phyloP scores from a whole-genome alignment of 2,329 filamentous ascomycete species.

The Botrytis aclada region DNA sequence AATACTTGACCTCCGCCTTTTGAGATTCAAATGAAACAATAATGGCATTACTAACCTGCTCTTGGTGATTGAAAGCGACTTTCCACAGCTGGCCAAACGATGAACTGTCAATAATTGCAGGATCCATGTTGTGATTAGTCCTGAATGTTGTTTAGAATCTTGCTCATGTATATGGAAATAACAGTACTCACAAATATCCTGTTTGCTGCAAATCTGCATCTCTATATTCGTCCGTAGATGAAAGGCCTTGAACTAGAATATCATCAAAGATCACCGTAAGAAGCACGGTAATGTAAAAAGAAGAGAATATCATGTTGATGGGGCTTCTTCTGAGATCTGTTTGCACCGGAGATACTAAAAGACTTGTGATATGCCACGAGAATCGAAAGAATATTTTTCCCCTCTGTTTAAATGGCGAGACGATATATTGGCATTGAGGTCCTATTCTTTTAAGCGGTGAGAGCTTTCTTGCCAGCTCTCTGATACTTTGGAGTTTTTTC shows the following conservation, averaged over 20 bases:
- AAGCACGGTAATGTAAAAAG: neutral
- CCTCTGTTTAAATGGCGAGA: neutral
- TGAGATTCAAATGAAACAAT: neutral
- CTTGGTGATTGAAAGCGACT: conserved; percentile 34
- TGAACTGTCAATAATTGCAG: conserved; percentile 52
- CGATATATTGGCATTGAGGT: neutral
- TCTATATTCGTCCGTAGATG: conserved; percentile 15
- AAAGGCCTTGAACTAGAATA: neutral
- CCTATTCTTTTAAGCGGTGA: neutral
- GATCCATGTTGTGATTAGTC: conserved; percentile 60
- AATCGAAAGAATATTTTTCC: neutral
- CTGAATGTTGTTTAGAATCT: neutral
- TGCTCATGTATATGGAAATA: neutral
- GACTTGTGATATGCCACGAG: neutral
- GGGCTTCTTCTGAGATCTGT: neutral
- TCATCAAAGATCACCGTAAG: neutral
- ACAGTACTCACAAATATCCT: conserved; percentile 2
- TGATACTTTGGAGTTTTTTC: neutral
- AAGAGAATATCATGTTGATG: neutral
- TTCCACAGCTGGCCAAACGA: conserved; percentile 56
- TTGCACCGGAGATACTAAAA: neutral
- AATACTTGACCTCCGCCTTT: neutral
- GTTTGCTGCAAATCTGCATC: conserved; percentile 15
- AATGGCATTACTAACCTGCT: neutral
- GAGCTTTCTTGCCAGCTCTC: neutral